Evolutionary conservation across 2,329 filamentous ascomycete species (phyloP), one percentile per base, ranked within the genome.

Genomic region (Trichoderma gracile): DNA sequence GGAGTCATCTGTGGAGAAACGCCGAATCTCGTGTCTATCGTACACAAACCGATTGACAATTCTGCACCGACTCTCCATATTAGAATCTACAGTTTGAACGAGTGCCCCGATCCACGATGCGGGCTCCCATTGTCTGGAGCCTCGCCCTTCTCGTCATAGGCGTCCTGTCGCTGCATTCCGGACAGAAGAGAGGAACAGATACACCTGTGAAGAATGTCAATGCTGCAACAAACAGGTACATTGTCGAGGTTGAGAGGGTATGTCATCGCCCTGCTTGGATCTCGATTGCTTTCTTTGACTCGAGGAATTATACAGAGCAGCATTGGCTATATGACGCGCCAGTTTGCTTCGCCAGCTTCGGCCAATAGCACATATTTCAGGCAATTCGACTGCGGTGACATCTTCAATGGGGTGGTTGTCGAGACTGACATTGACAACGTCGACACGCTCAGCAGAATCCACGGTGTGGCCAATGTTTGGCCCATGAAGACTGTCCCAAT

Each of bases 391-490:
- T 77, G 75, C 30, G 70, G 71, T 45, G 74, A 77, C 55, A 66
- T 78, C 46, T 79, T 79, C 50, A 71, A 68, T 9, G 77, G 77
- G 3, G 68, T 77, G 33, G 71, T 72, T 17, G 53, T 79, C n/a
- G 72, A 77, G 61, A 72, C 71, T 2, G 68, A 71, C 19, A 66
- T 67, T 3, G 70, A 76, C 30, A 76, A 75, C 58, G 63, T 71
- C 38, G 76, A 79, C 47, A 71, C 70, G 6, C 67, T 79, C 3
- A 69, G 68, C 12, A 62, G 68, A 10, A 67, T 78, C 61, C 70
- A 73, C 6, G 76, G 77, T 5, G 73, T 79, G 17, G 57, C 73
- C 49, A 77, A 76, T 33, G 77, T 77, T 21, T 79, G 77, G 77
- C 72, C 71, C n/a, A 68, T 72, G 52, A 70, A 67, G n/a, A 70